phyloP scores from a whole-genome alignment of 208 protist species.

The Wallacemonas sp. region DNA sequence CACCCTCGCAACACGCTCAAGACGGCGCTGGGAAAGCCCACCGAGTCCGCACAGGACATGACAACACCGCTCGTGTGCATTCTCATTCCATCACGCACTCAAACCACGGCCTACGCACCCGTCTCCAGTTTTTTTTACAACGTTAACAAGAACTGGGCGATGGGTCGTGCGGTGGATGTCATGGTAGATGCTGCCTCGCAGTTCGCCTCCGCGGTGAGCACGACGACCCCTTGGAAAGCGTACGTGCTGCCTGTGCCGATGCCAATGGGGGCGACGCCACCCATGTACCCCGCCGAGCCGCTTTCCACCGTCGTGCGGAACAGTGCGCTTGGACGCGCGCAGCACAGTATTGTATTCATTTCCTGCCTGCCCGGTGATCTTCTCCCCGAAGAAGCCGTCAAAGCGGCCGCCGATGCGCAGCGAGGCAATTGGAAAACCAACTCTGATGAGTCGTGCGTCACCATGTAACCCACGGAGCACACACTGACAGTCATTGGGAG shows the following conservation, averaged over 20 bases:
- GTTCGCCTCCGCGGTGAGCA: conserved; percentile 26
- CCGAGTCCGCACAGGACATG: conserved; percentile 45
- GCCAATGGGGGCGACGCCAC: conserved; percentile 14
- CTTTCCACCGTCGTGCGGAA: conserved; percentile 46
- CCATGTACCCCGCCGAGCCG: conserved; percentile 43
- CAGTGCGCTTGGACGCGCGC: conserved; percentile 15
- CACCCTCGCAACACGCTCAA: conserved; percentile 43
- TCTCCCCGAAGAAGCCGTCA: conserved; percentile 26
- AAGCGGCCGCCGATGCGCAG: conserved; percentile 24
- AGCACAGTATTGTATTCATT: conserved; percentile 12
- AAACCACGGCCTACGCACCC: neutral
- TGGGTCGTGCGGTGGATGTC: conserved; percentile 67
- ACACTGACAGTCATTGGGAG: too few relatives aligned
- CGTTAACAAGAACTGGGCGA: conserved; percentile 37
- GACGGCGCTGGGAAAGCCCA: conserved; percentile 64
- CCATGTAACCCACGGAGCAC: neutral
- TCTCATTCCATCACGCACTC: conserved; percentile 3
- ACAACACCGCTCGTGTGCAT: conserved; percentile 65
- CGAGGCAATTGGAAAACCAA: neutral
- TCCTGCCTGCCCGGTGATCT: neutral
- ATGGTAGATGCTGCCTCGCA: conserved; percentile 52
- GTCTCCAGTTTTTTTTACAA: conserved; percentile 76
- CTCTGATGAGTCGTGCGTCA: neutral
- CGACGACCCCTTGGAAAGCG: conserved; percentile 37
- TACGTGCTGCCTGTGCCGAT: conserved; percentile 43